phyloP scores from a whole-genome alignment of 805 yeast genomes.

The Teunomyces kruisii region DNA sequence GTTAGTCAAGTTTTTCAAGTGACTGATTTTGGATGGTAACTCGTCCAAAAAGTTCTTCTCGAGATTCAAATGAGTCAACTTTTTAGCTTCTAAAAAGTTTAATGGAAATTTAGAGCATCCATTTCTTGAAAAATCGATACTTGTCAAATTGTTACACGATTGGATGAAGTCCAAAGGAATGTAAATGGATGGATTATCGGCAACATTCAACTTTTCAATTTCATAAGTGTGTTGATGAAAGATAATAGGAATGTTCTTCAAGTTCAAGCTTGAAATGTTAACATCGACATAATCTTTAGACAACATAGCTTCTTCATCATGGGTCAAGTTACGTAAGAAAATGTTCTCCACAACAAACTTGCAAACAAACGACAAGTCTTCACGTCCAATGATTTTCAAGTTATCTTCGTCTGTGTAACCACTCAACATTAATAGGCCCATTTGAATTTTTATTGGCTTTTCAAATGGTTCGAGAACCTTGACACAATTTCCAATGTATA shows the following conservation, averaged over 20 bases:
- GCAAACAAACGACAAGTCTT: constrained; percentile 78
- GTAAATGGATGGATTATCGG: constrained; percentile 82
- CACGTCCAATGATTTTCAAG: constrained; percentile 74
- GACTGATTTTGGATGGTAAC: constrained; percentile 57
- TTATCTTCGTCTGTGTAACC: constrained; percentile 82
- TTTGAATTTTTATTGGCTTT: constrained; percentile 74
- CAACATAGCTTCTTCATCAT: constrained; percentile 69
- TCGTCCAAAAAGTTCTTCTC: constrained; percentile 74
- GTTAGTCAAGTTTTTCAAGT: constrained; percentile 53
- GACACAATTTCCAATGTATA: constrained; percentile 73
- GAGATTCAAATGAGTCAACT: constrained; percentile 65
- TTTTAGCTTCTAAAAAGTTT: constrained; percentile 67
- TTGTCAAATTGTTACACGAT: constrained; percentile 67
- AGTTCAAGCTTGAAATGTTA: constrained; percentile 66
- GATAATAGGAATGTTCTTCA: constrained; percentile 82
- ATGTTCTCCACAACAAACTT: constrained; percentile 73
- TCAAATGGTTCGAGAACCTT: constrained; percentile 73
- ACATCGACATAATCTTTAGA: constrained; percentile 70
- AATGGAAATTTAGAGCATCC: constrained; percentile 74
- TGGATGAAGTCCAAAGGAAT: constrained; percentile 86
- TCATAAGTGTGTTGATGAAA: constrained; percentile 79
- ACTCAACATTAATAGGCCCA: constrained; percentile 65
- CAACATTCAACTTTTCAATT: constrained; percentile 77
- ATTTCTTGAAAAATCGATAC: constrained; percentile 67
- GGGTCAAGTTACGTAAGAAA: constrained; percentile 57